phyloP scores from a whole-genome alignment of 306 rosid genomes.

The Prinsepia uniflora region DNA sequence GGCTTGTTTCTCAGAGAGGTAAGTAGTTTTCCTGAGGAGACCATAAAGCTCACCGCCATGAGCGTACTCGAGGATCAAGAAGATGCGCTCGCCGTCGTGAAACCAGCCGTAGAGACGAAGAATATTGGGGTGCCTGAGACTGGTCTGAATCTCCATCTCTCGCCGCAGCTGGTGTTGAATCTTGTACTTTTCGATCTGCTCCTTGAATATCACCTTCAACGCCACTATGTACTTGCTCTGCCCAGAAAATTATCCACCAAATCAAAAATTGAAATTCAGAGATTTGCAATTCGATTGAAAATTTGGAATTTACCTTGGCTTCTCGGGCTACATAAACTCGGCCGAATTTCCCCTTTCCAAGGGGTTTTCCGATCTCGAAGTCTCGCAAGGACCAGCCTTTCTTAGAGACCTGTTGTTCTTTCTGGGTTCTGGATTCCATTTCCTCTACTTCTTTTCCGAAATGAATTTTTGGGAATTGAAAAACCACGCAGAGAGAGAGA shows the following conservation, averaged over 20 bases:
- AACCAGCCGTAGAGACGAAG: slow-evolving; percentile 83
- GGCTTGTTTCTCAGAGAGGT: slow-evolving; percentile 61
- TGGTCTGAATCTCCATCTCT: slow-evolving; percentile 77
- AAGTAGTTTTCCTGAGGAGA: slow-evolving; percentile 43
- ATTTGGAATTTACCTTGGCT: slow-evolving; percentile 38
- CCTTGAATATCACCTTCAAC: slow-evolving; percentile 70
- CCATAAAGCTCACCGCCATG: slow-evolving; percentile 77
- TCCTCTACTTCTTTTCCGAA: not conserved
- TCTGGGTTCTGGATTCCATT: slow-evolving; percentile 24
- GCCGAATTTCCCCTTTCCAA: slow-evolving; percentile 82
- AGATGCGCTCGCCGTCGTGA: slow-evolving; percentile 63
- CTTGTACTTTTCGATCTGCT: slow-evolving; percentile 64
- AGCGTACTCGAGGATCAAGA: slow-evolving; percentile 83
- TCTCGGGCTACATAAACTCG: slow-evolving; percentile 82
- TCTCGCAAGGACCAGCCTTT: slow-evolving; percentile 58
- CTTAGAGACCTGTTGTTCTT: slow-evolving; percentile 12
- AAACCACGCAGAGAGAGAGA: not conserved
- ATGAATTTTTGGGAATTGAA: not conserved
- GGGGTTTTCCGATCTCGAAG: slow-evolving; percentile 85
- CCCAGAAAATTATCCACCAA: not conserved
- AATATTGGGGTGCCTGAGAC: slow-evolving; percentile 60
- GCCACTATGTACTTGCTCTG: slow-evolving; percentile 80
- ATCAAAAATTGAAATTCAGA: not conserved
- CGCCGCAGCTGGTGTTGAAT: slow-evolving; percentile 66
- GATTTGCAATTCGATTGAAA: no score